Evolutionary conservation across 306 rosid genomes (phyloP).

Genomic region (Crotalaria pallida): DNA sequence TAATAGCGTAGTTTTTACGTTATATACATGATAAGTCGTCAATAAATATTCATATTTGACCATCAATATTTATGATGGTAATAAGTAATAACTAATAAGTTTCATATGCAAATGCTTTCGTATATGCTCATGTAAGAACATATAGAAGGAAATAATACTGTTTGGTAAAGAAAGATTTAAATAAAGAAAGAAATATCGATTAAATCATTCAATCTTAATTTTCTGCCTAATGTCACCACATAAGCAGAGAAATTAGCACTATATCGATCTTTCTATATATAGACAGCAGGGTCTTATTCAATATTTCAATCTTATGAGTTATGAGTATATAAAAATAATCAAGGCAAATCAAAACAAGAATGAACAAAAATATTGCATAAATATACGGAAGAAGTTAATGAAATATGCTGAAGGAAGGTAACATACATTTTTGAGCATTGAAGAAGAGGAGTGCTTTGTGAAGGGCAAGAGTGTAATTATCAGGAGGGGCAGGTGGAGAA

Average conservation of each 20-base stretch:
- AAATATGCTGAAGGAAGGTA: neutral
- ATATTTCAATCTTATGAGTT: too few relatives aligned
- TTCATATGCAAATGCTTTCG: neutral
- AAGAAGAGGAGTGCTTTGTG: conserved; percentile 56
- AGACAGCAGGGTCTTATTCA: neutral
- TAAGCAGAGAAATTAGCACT: neutral
- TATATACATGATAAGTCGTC: too few relatives aligned
- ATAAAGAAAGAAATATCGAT: neutral
- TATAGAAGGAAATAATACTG: neutral
- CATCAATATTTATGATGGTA: neutral
- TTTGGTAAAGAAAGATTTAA: neutral
- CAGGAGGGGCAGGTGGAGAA: conserved; percentile 27
- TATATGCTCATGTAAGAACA: neutral
- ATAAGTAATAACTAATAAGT: too few relatives aligned
- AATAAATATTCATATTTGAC: neutral
- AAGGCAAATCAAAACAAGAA: neutral
- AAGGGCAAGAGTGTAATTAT: conserved; percentile 52
- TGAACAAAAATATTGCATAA: neutral
- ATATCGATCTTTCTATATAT: neutral
- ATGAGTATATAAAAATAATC: neutral
- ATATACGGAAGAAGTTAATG: too few relatives aligned
- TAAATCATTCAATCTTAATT: neutral
- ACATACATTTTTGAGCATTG: conserved; percentile 63
- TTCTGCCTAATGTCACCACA: neutral
- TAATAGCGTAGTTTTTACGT: too few relatives aligned